A percentile compares a stretch with the other conserved stretches of the same genome.
phyloP scores from a whole-genome alignment of 805 yeast genomes.

The Saccharomycopsis synnaedendra region DNA sequence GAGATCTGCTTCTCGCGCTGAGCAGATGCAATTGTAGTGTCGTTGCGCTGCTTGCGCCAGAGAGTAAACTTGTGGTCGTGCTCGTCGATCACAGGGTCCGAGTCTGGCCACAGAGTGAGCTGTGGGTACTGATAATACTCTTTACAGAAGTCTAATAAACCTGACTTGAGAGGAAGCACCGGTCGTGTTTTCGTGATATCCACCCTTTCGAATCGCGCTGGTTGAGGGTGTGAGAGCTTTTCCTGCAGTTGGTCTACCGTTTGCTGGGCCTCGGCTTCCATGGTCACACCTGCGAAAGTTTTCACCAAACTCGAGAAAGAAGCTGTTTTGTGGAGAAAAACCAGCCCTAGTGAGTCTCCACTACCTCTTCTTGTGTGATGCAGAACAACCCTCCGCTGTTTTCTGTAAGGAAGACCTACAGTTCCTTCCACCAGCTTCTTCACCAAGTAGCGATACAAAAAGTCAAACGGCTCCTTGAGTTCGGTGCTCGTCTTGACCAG shows the following conservation, averaged over 20 bases:
- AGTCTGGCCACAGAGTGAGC: conserved; percentile 14
- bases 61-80: conserved; percentile 13
- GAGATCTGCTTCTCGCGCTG: conserved; percentile 84
- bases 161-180: conserved; percentile 43
- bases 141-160: conserved; percentile 60
- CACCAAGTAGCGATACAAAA: conserved; percentile 13
- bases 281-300: conserved; percentile 5
- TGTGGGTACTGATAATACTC: conserved; percentile 97
- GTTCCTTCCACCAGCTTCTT: conserved; percentile 1
- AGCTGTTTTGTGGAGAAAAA: conserved; percentile 3
- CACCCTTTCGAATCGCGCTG: conserved; percentile 19
- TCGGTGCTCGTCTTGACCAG: conserved; percentile 23
- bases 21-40: conserved; percentile 72
- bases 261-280: not conserved
- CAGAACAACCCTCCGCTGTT: not conserved
- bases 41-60: conserved; percentile 90
- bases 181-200: conserved; percentile 25
- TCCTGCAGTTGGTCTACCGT: conserved; percentile 5
- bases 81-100: conserved; percentile 14
- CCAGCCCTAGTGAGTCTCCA: not conserved
- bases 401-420: not conserved
- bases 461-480: conserved; percentile 13
- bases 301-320: conserved; percentile 11
- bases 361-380: conserved; percentile 1
- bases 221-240: conserved; percentile 14